Evolutionary conservation across 2,329 filamentous ascomycete genomes (phyloP).

Genomic region (Aspergillus fumigatiaffinis): DNA sequence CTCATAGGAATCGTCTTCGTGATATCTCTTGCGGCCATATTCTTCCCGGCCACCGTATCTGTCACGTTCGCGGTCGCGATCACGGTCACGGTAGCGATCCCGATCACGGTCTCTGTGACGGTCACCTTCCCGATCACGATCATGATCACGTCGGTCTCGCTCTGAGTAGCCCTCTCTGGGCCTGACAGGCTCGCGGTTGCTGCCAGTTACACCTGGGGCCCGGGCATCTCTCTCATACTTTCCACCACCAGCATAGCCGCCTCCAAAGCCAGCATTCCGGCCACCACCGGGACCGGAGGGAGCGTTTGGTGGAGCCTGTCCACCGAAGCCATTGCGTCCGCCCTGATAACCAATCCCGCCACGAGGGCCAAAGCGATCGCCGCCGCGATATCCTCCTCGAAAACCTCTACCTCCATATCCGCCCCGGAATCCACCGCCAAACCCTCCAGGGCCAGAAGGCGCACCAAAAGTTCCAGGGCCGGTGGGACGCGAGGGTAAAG

Average conservation of each 20-base stretch:
- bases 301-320: conserved; percentile 47
- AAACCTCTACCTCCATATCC: conserved; percentile 52
- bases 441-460: conserved; percentile 55
- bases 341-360: conserved; percentile 57
- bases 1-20: conserved; percentile 76
- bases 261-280: conserved; percentile 49
- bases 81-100: conserved; percentile 46
- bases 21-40: conserved; percentile 61
- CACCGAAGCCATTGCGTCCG: conserved; percentile 50
- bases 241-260: conserved; percentile 44
- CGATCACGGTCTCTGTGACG: conserved; percentile 52
- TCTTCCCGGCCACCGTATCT: conserved; percentile 50
- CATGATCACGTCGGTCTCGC: conserved; percentile 41
- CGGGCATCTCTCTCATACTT: conserved; percentile 52
- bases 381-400: conserved; percentile 47
- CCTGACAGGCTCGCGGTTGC: conserved; percentile 80
- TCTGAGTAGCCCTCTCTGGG: conserved; percentile 58
- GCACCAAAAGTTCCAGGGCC: conserved; percentile 58
- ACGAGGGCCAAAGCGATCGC: conserved; percentile 49
- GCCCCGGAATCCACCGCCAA: conserved; percentile 53
- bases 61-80: conserved; percentile 49
- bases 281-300: conserved; percentile 54
- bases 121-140: conserved; percentile 53
- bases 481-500: conserved; percentile 65
- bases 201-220: conserved; percentile 55